phyloP scores from a whole-genome alignment of 345 rosid genomes.

The Hypericum perforatum region DNA sequence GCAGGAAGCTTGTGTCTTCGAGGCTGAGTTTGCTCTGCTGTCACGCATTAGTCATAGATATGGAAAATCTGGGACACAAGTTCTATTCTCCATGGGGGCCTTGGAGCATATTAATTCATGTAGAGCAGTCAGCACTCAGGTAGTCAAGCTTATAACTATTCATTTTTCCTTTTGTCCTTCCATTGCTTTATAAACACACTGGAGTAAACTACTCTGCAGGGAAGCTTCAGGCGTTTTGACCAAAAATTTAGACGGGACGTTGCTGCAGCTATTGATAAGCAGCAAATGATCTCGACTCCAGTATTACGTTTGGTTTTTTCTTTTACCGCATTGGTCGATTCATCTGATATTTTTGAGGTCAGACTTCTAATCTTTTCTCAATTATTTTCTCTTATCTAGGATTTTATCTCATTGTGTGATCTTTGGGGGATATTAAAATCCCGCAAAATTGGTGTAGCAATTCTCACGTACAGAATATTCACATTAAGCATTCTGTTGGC shows the following conservation, averaged over 20 bases:
- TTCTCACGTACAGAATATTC: too few species aligned
- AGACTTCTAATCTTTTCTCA: slow-evolving; percentile 12
- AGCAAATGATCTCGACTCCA: slow-evolving; percentile 54
- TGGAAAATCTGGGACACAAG: slow-evolving; percentile 88
- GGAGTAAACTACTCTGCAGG: slow-evolving; percentile 38
- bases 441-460: too few species aligned
- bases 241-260: slow-evolving; percentile 46
- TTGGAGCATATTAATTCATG: slow-evolving; percentile 79
- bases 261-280: slow-evolving; percentile 52
- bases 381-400: background rate
- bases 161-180: slow-evolving; percentile 8
- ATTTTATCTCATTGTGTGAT: too few species aligned
- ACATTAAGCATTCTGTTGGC: too few species aligned
- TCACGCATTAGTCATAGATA: slow-evolving; percentile 84
- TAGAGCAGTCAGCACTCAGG: slow-evolving; percentile 61
- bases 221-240: slow-evolving; percentile 51
- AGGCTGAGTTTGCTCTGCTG: slow-evolving; percentile 73
- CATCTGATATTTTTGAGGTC: slow-evolving; percentile 82
- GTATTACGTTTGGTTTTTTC: slow-evolving; percentile 71
- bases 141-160: slow-evolving; percentile 14
- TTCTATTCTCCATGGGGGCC: slow-evolving; percentile 83
- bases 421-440: too few species aligned
- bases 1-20: slow-evolving; percentile 78
- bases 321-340: slow-evolving; percentile 68
- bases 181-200: slow-evolving; percentile 11